Base-by-base conservation (phyloP, 331 rosid genomes). In the Malus hybrid region DNA sequence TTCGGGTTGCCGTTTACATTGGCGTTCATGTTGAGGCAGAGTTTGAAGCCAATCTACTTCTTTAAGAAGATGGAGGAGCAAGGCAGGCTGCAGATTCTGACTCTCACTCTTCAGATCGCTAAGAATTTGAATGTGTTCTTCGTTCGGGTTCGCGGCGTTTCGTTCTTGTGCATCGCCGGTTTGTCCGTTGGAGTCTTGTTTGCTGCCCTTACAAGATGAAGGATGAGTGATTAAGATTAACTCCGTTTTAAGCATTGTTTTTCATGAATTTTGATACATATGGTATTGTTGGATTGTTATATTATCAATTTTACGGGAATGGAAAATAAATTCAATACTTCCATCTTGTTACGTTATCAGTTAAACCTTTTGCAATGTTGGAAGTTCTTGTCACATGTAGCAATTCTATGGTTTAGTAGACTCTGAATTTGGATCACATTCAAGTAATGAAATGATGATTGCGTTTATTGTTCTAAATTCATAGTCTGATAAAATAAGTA, bases 41-140 rank as follows among this genome's bases (percentile, higher is more conserved):
- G 87, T 1, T 46, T 92, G 86, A 94, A 94, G 85, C 93, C 99
- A 7, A 87, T 94, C 80, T 80, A 72, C 57, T 94, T 94, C 87
- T 92, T 91, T 46, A 92, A 76, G 95, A 92, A 87, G 77, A 94
- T 92, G 96, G 99, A 94, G 73, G 92, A 86, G 77, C 93, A 85
- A 74, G 95, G 96, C 29, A 85, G 99, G 92, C 72, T 94, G 87
- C 99, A 92, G 93, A 90, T 94, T 70, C 63, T 94, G 63, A 94
- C 99, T 4, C 88, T 87, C 15, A 68, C 87, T 6, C 88, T 92
- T 5, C 99, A 94, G 63, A 81, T 80, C 52, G 87, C 86, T 1
- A 94, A 94, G 84, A 91, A 83, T 68, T 50, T 94, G 82, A 84
- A 92, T 76, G 15, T 76, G 3, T 75, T 94, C 54, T 92, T 92